phyloP scores from a whole-genome alignment of 2,329 filamentous ascomycete genomes.

The Calonectria montana region DNA sequence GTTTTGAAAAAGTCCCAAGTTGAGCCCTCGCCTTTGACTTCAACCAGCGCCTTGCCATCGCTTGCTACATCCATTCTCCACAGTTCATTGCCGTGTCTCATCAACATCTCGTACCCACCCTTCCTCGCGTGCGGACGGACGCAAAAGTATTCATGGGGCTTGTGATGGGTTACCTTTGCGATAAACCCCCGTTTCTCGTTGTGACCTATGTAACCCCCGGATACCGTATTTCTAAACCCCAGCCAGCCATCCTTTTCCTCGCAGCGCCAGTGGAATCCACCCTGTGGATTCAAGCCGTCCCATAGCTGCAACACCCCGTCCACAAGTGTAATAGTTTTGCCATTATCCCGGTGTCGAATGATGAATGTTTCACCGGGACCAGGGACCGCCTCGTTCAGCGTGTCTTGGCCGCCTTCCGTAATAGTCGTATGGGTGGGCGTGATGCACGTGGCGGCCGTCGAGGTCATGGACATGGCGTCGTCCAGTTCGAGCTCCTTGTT shows the following conservation, averaged over 20 bases:
- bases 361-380: slow-evolving; percentile 44
- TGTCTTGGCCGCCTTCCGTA: slow-evolving; percentile 15
- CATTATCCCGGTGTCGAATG: slow-evolving; percentile 43
- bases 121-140: slow-evolving; percentile 37
- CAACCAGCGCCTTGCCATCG: slow-evolving; percentile 40
- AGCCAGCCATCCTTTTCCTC: slow-evolving; percentile 51
- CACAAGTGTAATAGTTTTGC: slow-evolving; percentile 45
- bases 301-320: slow-evolving; percentile 43
- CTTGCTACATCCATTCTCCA: slow-evolving; percentile 42
- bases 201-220: slow-evolving; percentile 48
- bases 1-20: slow-evolving; percentile 45
- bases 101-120: slow-evolving; percentile 49
- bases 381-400: slow-evolving; percentile 33
- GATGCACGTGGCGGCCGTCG: slow-evolving; percentile 26
- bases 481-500: slow-evolving; percentile 31
- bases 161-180: slow-evolving; percentile 39
- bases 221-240: slow-evolving; percentile 50
- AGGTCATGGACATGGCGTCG: slow-evolving; percentile 35
- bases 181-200: slow-evolving; percentile 37
- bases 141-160: slow-evolving; percentile 45
- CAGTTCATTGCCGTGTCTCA: slow-evolving; percentile 41
- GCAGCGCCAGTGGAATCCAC: slow-evolving; percentile 51
- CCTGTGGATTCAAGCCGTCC: slow-evolving; percentile 23
- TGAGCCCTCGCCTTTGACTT: slow-evolving; percentile 41
- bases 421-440: slow-evolving; percentile 33